Base-by-base conservation (phyloP, 2,329 filamentous ascomycete genomes). In the Talaromyces sp. region DNA sequence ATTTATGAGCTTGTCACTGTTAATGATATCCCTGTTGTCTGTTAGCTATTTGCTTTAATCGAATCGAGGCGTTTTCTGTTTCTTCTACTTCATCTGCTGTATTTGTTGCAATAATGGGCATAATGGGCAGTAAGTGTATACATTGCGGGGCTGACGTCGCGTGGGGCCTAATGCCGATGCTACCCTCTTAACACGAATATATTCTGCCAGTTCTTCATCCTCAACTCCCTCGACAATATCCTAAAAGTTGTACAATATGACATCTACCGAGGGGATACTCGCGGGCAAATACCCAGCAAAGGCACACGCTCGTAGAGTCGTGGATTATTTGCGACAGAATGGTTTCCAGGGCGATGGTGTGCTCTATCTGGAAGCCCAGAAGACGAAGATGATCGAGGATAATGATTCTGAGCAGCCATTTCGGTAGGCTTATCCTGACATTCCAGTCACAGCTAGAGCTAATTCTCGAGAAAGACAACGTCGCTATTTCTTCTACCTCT, bases 401-500 rank as follows among this genome's bases (percentile, higher is more conserved):
- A 93, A 90, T 69, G 94, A 97, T 73, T 85, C 89, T 69, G 81
- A 87, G 7, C 83, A 86, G 67, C 90, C 85, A 22, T 97, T 96
- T 73, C 83, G 90, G 85, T 91, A 80, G 55, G 65, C 40, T 7
- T 33, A 10, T 57, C 56, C 19, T 22, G 31, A 46, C 4, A 13
- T 8, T 4, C 13, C 10, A 3, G 4, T 35, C 13, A 19, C 9
- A 21, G 5, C 10, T 19, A 19, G 3, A 33, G 37, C 28, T 53
- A 45, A 58, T 53, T 57, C n/a, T 31, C 53, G 59, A 35, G 58
- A 61, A 64, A 91, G 90, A 63, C 92, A 97, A 76, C 89, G 92
- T 62, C 87, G 94, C 57, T 89, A 86, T 73, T 99, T 99, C 78
- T 97, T 89, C 83, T 99, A 99, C 75, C 80, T 97, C 45, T 93